Conservation (phyloP, 2,329 filamentous ascomycete species). For the Plectosphaerella sp. region DNA sequence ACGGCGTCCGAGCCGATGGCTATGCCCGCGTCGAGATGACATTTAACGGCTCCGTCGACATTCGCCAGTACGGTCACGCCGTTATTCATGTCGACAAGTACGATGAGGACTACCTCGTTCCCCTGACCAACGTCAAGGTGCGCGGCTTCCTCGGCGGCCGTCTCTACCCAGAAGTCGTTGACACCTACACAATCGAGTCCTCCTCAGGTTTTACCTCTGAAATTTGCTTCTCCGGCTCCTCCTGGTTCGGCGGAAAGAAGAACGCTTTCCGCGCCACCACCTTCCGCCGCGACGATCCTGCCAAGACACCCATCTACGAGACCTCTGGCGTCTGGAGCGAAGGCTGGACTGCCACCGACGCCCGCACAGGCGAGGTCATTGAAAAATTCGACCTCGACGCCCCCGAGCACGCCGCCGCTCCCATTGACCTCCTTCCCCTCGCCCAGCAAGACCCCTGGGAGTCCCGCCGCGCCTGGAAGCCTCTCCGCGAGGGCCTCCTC, state of each 20-base stretch:
- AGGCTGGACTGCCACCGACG: slow-evolving; percentile 23
- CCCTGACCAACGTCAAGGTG: slow-evolving; percentile 42
- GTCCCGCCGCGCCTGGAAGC: slow-evolving; percentile 73
- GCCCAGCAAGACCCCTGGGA: slow-evolving; percentile 76
- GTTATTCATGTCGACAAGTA: slow-evolving; percentile 43
- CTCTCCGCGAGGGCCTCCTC: slow-evolving; percentile 69
- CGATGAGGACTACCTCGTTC: slow-evolving; percentile 44
- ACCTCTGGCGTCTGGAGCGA: slow-evolving; percentile 12
- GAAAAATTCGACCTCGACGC: slow-evolving; percentile 32
- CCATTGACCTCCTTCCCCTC: slow-evolving; percentile 39
- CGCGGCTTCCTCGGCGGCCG: slow-evolving; percentile 41
- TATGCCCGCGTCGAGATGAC: slow-evolving; percentile 49
- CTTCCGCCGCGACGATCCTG: slow-evolving; percentile 29
- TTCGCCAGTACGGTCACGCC: slow-evolving; percentile 46
- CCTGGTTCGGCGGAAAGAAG: slow-evolving; percentile 37
- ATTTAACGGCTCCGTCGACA: slow-evolving; percentile 43
- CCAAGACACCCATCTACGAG: slow-evolving; percentile 20
- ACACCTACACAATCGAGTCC: slow-evolving; percentile 39
- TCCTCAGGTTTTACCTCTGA: slow-evolving; percentile 41
- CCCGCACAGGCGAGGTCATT: slow-evolving; percentile 22
- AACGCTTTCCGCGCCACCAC: slow-evolving; percentile 42
- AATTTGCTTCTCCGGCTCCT: slow-evolving; percentile 40
- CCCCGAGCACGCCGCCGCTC: slow-evolving; percentile 22
- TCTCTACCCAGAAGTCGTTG: slow-evolving; percentile 43
- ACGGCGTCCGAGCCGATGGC: slow-evolving; percentile 42